Conservation (phyloP, 2,329 filamentous ascomycete genomes). For the Colletotrichum brevisporum region DNA sequence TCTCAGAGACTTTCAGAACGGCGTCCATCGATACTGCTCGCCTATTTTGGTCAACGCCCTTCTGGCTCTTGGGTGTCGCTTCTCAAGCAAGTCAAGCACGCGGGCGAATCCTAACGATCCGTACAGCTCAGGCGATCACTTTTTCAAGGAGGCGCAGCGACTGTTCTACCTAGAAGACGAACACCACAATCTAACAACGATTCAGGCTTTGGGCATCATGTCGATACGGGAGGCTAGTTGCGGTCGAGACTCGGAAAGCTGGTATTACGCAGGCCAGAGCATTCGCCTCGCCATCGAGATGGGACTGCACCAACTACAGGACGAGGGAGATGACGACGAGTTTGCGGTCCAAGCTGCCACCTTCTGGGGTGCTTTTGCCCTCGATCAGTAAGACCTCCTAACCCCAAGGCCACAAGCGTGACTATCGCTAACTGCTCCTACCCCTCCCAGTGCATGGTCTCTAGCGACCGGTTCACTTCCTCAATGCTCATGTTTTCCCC, state of each 20-base stretch:
- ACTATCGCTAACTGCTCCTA: constrained; percentile 4
- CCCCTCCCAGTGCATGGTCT: constrained; percentile 70
- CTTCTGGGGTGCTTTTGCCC: constrained; percentile 73
- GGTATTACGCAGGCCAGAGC: constrained; percentile 80
- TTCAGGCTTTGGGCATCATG: constrained; percentile 83
- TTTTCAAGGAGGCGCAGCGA: constrained; percentile 78
- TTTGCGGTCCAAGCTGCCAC: constrained; percentile 71
- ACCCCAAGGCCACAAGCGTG: too few relatives aligned
- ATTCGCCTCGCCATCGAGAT: constrained; percentile 80
- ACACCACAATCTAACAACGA: constrained; percentile 76
- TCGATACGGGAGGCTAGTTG: constrained; percentile 81
- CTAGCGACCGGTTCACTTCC: constrained; percentile 74
- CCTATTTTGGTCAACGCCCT: constrained; percentile 76
- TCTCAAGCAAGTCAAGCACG: constrained; percentile 75
- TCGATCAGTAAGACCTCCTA: constrained; percentile 70
- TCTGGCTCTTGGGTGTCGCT: constrained; percentile 76
- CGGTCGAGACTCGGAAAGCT: constrained; percentile 80
- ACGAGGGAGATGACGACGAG: constrained; percentile 67
- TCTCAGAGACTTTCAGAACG: constrained; percentile 73
- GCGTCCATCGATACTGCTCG: constrained; percentile 76
- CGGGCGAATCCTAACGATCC: constrained; percentile 74
- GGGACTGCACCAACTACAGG: constrained; percentile 72
- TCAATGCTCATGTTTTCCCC: constrained; percentile 70
- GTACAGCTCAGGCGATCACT: constrained; percentile 78
- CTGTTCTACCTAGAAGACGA: constrained; percentile 71